Evolutionary conservation across 805 yeast genomes (phyloP).

Genomic region (Vanderwaltozyma polyspora): DNA sequence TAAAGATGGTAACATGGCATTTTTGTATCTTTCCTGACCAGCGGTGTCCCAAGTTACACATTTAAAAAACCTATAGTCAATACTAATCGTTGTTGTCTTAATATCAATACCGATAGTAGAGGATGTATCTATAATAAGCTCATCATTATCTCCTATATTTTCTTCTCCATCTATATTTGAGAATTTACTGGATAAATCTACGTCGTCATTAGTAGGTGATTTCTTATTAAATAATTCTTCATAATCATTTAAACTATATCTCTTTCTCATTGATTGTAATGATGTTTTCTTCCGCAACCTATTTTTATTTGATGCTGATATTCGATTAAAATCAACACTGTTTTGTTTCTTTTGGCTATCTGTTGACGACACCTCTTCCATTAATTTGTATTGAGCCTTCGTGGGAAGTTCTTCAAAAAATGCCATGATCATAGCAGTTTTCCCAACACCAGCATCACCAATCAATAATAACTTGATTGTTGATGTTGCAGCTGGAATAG

Average conservation of each 20-base stretch:
- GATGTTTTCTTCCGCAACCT: background rate
- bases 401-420: conserved; percentile 31
- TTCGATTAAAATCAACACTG: no score
- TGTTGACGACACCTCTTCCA: conserved; percentile 1
- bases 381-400: conserved; percentile 9
- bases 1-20: conserved; percentile 33
- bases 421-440: conserved; percentile 34
- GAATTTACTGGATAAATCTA: background rate
- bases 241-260: conserved; percentile 26
- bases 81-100: conserved; percentile 33
- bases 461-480: conserved; percentile 30
- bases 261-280: conserved; percentile 11
- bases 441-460: conserved; percentile 40
- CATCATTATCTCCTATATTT: conserved; percentile 5
- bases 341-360: background rate
- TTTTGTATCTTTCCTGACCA: conserved; percentile 39
- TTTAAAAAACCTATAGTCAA: conserved; percentile 34
- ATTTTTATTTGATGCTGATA: background rate
- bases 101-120: conserved; percentile 39
- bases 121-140: conserved; percentile 26
- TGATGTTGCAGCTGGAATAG: conserved; percentile 6
- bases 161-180: background rate
- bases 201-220: conserved; percentile 3
- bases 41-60: conserved; percentile 42
- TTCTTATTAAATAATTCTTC: conserved; percentile 20